Evolutionary conservation across 1,139 yeast species (phyloP).

Genomic region (Nakaseomyces nivariensis): DNA sequence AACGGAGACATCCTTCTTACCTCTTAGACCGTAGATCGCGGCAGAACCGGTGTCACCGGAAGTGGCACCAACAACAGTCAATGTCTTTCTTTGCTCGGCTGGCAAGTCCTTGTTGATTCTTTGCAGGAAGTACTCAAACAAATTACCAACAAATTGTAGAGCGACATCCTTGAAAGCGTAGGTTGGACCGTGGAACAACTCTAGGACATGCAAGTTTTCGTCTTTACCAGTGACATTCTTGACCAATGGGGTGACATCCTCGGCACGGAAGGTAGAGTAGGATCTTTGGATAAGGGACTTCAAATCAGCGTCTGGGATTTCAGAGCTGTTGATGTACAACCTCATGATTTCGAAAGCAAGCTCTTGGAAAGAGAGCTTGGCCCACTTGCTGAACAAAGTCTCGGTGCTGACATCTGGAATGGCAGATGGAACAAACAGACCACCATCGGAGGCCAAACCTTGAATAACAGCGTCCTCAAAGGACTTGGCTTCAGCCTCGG

Average conservation of each 20-base stretch:
- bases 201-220: slow-evolving; percentile 64
- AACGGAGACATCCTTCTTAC: slow-evolving; percentile 92
- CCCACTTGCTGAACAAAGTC: slow-evolving; percentile 55
- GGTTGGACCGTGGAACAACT: slow-evolving; percentile 97
- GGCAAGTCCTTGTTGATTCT: slow-evolving; percentile 63
- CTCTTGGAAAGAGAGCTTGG: slow-evolving; percentile 65
- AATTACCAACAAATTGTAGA: slow-evolving; percentile 90
- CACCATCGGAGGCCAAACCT: slow-evolving; percentile 95
- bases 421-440: slow-evolving; percentile 76
- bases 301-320: slow-evolving; percentile 65
- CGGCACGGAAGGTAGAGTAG: slow-evolving; percentile 81
- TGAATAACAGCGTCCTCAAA: slow-evolving; percentile 91
- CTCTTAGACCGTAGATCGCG: slow-evolving; percentile 94
- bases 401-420: slow-evolving; percentile 62
- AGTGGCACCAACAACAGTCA: slow-evolving; percentile 98
- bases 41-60: slow-evolving; percentile 99
- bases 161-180: slow-evolving; percentile 99
- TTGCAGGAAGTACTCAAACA: slow-evolving; percentile 80
- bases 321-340: slow-evolving; percentile 56
- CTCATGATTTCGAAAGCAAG: slow-evolving; percentile 81
- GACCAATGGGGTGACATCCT: slow-evolving; percentile 75
- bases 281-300: slow-evolving; percentile 53
- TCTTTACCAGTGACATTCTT: slow-evolving; percentile 45
- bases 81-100: slow-evolving; percentile 55
- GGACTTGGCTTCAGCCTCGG: slow-evolving; percentile 44